Percentiles rank a stretch among this genome's conserved stretches.
Evolutionary conservation across 805 yeast genomes (phyloP).

Genomic region (Candida qinlingensis): DNA sequence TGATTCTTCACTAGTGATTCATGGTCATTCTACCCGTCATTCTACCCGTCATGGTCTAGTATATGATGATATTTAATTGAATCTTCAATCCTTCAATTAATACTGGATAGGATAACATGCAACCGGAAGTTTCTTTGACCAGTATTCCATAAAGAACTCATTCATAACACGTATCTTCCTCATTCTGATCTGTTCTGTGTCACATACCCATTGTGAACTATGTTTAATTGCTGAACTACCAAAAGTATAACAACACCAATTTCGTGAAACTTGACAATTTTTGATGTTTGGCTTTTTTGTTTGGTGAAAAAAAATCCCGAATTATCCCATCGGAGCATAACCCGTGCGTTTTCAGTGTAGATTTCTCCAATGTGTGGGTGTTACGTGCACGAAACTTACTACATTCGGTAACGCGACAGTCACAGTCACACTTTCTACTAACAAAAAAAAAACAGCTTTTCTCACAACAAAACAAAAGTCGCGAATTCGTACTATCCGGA

Average conservation of each 20-base stretch:
- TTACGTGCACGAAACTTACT: neutral
- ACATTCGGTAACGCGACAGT: neutral
- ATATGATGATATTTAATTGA: too few species aligned
- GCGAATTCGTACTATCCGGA: neutral
- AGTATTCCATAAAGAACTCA: too few species aligned
- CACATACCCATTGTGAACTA: slow-evolving; percentile 40
- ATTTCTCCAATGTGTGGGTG: slow-evolving; percentile 5
- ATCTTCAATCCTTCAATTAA: too few species aligned
- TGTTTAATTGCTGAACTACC: slow-evolving; percentile 6
- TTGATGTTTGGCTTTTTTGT: slow-evolving; percentile 8
- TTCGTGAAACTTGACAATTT: slow-evolving; percentile 5
- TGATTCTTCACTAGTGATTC: too few species aligned
- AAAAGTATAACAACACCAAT: slow-evolving; percentile 1
- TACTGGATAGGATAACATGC: too few species aligned
- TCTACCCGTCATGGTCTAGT: too few species aligned
- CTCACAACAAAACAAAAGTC: neutral
- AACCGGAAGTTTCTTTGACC: too few species aligned
- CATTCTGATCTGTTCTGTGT: neutral
- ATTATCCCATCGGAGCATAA: slow-evolving; percentile 2
- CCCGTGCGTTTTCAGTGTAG: neutral
- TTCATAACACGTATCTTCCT: neutral
- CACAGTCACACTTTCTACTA: neutral
- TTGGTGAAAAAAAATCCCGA: slow-evolving; percentile 10
- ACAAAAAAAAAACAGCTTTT: neutral
- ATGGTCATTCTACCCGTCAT: too few species aligned